Base-by-base conservation (phyloP, 176 grass and related monocot genomes). In the Chloris gayana region DNA sequence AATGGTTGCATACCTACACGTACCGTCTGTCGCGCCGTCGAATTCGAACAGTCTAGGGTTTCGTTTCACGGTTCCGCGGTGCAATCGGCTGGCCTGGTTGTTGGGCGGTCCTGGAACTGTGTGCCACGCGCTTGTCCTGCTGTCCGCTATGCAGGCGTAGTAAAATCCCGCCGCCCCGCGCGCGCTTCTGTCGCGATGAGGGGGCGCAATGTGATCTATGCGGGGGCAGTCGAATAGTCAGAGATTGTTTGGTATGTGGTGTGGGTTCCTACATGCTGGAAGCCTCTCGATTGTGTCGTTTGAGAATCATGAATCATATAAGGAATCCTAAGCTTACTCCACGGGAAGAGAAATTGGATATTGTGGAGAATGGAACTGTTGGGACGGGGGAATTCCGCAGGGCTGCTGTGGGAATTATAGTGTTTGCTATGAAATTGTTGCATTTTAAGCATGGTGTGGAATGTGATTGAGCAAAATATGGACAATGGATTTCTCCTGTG, bases 21-120 rank as follows among this genome's bases (percentile, higher is more conserved):
- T 19, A 6, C 32, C 10, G n/a, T 25, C 24, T 18, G n/a, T 58
- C n/a, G 47, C 8, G 39, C 62, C 14, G 30, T 70, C 53, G 39
- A 75, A 7, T 45, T 54, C 59, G 14, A 6, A 17, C 53, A 49
- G 29, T 26, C 70, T 80, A 84, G 86, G 81, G 76, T 80, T 88
- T 75, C 21, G 21, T 69, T 69, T 49, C 6, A 50, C 6, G 1
- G 10, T 47, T 8, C 51, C 22, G 77, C 62, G 30, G 39, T 5
- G 14, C 44, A 59, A 27, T 21, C 35, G 24, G 60, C 4, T 38
- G 42, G 44, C 4, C 9, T 21, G 25, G 18, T 49, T 42, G 17
- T 11, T 70, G 54, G 53, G 27, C 32, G 24, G 60, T 11, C n/a
- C 59, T 83, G 22, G 24, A 5, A 35, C 34, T 62, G 39, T 7